A percentile compares a stretch with the other conserved stretches of the same genome.
Conservation (phyloP, 192 early-diverging fungal genomes). For the Fimicolochytrium jonesii region DNA sequence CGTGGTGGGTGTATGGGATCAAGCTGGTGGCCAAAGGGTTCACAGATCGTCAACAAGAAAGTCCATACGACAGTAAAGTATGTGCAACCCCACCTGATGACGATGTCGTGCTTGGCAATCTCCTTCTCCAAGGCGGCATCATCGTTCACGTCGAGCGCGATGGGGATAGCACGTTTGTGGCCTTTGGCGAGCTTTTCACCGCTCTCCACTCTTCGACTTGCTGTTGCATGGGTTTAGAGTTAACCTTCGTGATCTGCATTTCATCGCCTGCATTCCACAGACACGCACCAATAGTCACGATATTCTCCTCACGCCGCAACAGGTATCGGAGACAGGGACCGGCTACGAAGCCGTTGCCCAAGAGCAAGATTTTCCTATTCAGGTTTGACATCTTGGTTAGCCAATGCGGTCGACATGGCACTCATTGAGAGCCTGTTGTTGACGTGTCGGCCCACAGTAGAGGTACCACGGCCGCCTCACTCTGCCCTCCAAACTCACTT, state of each 20-base stretch:
- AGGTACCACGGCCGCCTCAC: no score
- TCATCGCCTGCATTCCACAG: no score
- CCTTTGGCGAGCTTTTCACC: constrained; percentile 63
- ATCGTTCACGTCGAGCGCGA: constrained; percentile 51
- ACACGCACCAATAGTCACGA: constrained; percentile 85
- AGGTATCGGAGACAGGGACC: constrained; percentile 92
- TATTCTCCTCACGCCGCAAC: constrained; percentile 81
- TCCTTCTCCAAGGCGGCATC: constrained; percentile 42
- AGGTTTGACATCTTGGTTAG: no score
- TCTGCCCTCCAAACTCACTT: no score
- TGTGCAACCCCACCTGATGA: constrained; percentile 49
- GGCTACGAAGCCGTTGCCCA: constrained; percentile 97
- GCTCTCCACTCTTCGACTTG: constrained; percentile 71
- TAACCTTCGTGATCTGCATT: no score
- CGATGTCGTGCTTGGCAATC: constrained; percentile 51
- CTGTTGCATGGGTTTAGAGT: no score
- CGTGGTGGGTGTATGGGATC: constrained; percentile 72
- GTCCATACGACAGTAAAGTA: no score
- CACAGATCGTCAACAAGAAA: no score
- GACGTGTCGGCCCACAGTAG: no score
- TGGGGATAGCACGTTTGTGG: constrained; percentile 31
- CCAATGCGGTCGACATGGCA: no score
- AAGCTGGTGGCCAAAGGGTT: no score
- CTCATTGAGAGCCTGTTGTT: no score
- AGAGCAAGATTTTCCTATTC: constrained; percentile 70